A percentile compares a stretch with the other conserved stretches of the same genome.
phyloP scores from a whole-genome alignment of 129 eudicot species.

The Lactuca sativa region DNA sequence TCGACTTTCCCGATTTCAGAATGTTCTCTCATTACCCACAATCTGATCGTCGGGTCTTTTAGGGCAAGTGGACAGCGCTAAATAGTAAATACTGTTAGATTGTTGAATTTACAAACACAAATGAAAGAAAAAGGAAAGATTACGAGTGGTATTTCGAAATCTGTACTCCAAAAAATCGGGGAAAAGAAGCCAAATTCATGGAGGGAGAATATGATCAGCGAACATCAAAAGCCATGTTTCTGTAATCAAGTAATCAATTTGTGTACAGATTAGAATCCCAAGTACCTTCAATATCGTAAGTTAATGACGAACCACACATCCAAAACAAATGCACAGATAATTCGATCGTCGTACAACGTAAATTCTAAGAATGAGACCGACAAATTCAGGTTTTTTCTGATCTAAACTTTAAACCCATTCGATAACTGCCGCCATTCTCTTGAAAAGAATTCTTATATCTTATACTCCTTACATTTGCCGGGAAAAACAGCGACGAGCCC shows the following conservation, averaged over 20 bases:
- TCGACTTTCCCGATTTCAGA: not conserved
- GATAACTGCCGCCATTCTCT: slow-evolving; percentile 23
- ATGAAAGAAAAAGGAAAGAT: not conserved
- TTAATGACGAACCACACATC: not conserved
- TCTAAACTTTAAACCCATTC: not conserved
- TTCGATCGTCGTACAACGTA: not conserved
- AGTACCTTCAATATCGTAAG: slow-evolving; percentile 7
- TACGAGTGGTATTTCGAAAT: not conserved
- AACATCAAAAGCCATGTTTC: not conserved
- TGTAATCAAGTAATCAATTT: not conserved
- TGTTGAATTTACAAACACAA: not conserved
- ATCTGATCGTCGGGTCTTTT: slow-evolving; percentile 11
- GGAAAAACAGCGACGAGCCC: too few relatives aligned
- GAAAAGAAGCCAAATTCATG: not conserved
- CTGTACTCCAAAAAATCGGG: not conserved
- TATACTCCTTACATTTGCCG: too few relatives aligned
- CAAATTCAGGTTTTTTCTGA: not conserved
- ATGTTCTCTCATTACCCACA: not conserved
- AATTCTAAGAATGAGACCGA: not conserved
- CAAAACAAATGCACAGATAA: not conserved
- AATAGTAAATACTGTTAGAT: not conserved
- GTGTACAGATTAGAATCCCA: not conserved
- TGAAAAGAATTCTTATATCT: not conserved
- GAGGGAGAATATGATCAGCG: slow-evolving; percentile 4
- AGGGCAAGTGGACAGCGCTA: not conserved